Evolutionary conservation across 495 filamentous ascomycete species (phyloP).

Genomic region (Hyaloscypha bicolor): DNA sequence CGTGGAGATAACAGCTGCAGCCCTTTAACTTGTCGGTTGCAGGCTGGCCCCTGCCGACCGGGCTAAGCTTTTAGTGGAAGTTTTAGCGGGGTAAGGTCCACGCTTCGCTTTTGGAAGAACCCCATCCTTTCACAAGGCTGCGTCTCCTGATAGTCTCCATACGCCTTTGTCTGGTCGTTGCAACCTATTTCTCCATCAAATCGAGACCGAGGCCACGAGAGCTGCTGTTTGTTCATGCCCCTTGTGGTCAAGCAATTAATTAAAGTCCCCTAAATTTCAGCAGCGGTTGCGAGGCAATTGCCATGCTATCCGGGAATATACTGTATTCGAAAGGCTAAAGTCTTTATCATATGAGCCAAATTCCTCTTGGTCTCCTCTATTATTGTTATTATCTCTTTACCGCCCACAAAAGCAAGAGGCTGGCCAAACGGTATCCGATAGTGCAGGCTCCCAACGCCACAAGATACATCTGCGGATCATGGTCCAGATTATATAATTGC

Average conservation of each 20-base stretch:
- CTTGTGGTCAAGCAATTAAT: too few relatives aligned
- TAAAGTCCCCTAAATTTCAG: too few relatives aligned
- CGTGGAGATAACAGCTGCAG: background rate
- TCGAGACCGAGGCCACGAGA: too few relatives aligned
- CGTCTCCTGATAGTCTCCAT: background rate
- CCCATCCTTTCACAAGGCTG: background rate
- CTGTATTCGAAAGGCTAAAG: too few relatives aligned
- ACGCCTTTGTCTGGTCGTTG: too few relatives aligned
- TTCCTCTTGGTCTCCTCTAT: background rate
- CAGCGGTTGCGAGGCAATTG: too few relatives aligned
- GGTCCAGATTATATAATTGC: background rate
- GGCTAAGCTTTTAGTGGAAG: background rate
- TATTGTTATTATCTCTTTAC: background rate
- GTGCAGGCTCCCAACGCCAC: background rate
- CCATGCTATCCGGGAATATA: too few relatives aligned
- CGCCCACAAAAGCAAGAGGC: background rate
- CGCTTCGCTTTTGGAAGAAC: background rate
- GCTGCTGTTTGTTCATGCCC: too few relatives aligned
- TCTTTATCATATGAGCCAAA: too few relatives aligned
- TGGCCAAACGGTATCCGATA: background rate
- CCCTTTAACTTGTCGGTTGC: background rate
- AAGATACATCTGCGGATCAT: background rate
- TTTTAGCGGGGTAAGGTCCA: background rate
- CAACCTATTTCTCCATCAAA: too few relatives aligned
- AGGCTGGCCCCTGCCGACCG: background rate